A percentile compares a stretch with the other conserved stretches of the same genome.
Conservation (phyloP, 768 basidiomycete genomes). For the Albatrellus ellisii region DNA sequence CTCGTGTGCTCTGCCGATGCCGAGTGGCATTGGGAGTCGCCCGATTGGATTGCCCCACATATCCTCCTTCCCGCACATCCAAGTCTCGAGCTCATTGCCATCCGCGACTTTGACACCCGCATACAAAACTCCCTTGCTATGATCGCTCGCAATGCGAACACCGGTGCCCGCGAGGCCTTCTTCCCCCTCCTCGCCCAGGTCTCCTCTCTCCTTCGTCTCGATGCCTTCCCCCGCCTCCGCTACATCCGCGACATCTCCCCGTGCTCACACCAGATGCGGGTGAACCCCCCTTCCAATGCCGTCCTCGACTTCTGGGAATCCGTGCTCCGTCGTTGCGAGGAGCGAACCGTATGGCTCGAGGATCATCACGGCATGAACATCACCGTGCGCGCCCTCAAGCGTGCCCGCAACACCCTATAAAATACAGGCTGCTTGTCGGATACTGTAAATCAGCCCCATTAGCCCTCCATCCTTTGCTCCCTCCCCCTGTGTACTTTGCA, state of each 20-base stretch:
- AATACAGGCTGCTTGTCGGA: no score
- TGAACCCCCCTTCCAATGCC: constrained; percentile 22
- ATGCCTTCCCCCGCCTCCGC: constrained; percentile 48
- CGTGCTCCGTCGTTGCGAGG: constrained; percentile 32
- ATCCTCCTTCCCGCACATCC: constrained; percentile 54
- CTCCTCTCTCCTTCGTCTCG: constrained; percentile 37
- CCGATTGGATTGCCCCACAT: constrained; percentile 75
- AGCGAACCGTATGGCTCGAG: constrained; percentile 48
- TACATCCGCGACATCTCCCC: constrained; percentile 56
- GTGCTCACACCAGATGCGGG: constrained; percentile 42
- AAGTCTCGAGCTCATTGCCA: constrained; percentile 50
- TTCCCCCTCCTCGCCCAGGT: constrained; percentile 58
- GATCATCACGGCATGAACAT: constrained; percentile 50
- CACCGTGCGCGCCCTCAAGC: constrained; percentile 29
- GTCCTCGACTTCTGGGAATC: constrained; percentile 28
- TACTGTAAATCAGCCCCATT: no score
- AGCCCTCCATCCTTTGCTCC: no score
- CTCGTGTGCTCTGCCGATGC: constrained; percentile 70
- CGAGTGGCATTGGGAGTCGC: constrained; percentile 70
- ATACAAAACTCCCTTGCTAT: constrained; percentile 28
- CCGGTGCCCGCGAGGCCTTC: constrained; percentile 32
- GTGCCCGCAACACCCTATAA: no score
- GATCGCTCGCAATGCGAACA: constrained; percentile 1
- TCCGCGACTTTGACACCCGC: constrained; percentile 57
- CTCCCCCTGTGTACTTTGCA: no score